These are phyloP conservation scores for Vanderwaltozyma yarrowii DNA, from an alignment of 805 yeast species.

Conservation along the genomic window DNA sequence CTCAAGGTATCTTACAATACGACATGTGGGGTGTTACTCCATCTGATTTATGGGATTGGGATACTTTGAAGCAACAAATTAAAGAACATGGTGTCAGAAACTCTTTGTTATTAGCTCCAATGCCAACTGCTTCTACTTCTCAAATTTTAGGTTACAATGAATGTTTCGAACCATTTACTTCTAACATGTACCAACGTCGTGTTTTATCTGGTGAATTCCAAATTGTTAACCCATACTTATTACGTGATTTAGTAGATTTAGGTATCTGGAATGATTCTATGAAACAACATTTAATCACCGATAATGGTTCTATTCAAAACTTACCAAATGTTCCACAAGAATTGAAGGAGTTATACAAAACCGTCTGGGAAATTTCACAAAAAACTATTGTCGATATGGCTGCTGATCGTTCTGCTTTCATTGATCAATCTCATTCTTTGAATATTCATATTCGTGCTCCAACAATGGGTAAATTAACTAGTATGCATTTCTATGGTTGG, in stretches of 20 bases:
- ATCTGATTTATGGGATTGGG: constrained; percentile 78
- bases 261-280: constrained; percentile 74
- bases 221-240: constrained; percentile 73
- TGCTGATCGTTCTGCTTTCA: constrained; percentile 71
- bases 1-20: constrained; percentile 72
- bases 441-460: constrained; percentile 79
- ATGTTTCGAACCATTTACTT: constrained; percentile 91
- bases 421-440: constrained; percentile 87
- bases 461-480: constrained; percentile 88
- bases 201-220: constrained; percentile 90
- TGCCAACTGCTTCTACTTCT: constrained; percentile 98
- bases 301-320: constrained; percentile 75
- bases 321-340: constrained; percentile 63
- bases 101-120: constrained; percentile 81
- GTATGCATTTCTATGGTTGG: constrained; percentile 98
- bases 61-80: constrained; percentile 46
- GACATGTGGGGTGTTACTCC: constrained; percentile 83
- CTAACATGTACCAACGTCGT: constrained; percentile 81
- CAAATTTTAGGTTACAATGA: constrained; percentile 88
- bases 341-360: constrained; percentile 68
- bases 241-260: constrained; percentile 66
- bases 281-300: constrained; percentile 62
- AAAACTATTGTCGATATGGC: constrained; percentile 73
- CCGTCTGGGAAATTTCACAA: constrained; percentile 95
- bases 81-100: constrained; percentile 65